A percentile compares a stretch with the other conserved stretches of the same genome.
Evolutionary conservation across 2,329 filamentous ascomycete species (phyloP).

Genomic region (Beauveria sp.): DNA sequence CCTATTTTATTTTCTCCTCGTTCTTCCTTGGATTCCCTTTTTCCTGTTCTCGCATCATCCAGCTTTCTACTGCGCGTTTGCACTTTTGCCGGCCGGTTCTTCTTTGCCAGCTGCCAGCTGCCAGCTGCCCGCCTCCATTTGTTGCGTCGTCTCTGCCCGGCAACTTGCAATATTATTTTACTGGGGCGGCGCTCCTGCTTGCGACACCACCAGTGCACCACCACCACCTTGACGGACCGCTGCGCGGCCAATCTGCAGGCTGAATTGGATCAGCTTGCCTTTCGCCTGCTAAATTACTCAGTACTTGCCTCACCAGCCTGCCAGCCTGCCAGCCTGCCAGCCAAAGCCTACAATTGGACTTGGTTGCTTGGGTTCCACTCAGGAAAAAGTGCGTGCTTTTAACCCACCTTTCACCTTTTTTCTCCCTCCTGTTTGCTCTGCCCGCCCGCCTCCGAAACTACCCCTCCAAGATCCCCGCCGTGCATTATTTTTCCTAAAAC

Average conservation of each 20-base stretch:
- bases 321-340: not conserved
- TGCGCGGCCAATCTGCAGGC: not conserved
- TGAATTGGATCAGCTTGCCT: not conserved
- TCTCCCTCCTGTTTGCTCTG: not conserved
- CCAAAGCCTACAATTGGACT: no score
- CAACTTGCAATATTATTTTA: not conserved
- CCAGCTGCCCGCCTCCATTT: not conserved
- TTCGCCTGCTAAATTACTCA: not conserved
- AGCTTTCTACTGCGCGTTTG: not conserved
- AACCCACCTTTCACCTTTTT: not conserved
- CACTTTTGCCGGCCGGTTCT: not conserved
- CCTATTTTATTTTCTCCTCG: not conserved
- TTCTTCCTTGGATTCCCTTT: not conserved
- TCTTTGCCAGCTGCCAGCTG: not conserved
- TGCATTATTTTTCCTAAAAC: not conserved
- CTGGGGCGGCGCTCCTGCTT: not conserved
- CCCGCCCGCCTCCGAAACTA: not conserved
- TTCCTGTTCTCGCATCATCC: not conserved
- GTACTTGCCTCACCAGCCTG: not conserved
- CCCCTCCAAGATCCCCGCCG: conserved; percentile 1
- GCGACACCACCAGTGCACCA: not conserved
- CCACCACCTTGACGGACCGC: not conserved
- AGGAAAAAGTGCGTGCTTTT: conserved; percentile 9
- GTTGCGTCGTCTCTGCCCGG: not conserved
- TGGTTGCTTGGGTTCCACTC: not conserved